Base-by-base conservation (phyloP, 2,329 filamentous ascomycete genomes). In the Trichoderma sp. region DNA sequence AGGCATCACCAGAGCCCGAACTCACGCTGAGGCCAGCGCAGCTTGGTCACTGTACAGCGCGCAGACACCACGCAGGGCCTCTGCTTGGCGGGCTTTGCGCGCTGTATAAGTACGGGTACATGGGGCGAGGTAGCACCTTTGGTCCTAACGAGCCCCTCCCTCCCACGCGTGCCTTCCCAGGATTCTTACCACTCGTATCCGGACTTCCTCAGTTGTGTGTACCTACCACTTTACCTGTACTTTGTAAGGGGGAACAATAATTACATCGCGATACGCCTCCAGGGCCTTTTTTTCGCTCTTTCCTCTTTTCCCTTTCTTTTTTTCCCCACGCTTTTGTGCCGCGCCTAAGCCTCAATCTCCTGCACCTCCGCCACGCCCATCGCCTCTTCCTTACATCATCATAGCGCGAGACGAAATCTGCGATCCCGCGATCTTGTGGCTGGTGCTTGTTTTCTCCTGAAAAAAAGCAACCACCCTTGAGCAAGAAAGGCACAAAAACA, bases 111-210 rank as follows among this genome's bases (percentile, higher is more conserved):
- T 73, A 56, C 60, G 7, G 16, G 71, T 65, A 73, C 60, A 65
- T 56, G n/a, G 21, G 45, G 45, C 69, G 6, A 65, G 38, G 38
- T 65, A 41, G 62, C 29, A 16, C 18, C 18, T 31, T 71, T 60
- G 69, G 31, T 63, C 69, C 59, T 64, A 31, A 35, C 31, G 29
- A 72, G 71, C 71, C 62, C 62, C 62, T 73, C 75, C 75, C 75
- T 76, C 75, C 53, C 63, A 71, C 75, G 69, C 75, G 56, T 73
- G 62, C 75, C 67, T 75, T 71, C 74, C 68, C 62, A 71, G 67
- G 60, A 68, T 66, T 62, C 59, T 50, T 68, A 63, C 65, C 64
- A 74, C 60, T 66, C 63, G 71, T 71, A 64, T 73, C 60, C 71
- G 60, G 71, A 65, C 60, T 73, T 73, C 41, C 71, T 73, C 67